Conservation (phyloP, 2,329 filamentous ascomycete genomes). For the Cytospora leucostoma region DNA sequence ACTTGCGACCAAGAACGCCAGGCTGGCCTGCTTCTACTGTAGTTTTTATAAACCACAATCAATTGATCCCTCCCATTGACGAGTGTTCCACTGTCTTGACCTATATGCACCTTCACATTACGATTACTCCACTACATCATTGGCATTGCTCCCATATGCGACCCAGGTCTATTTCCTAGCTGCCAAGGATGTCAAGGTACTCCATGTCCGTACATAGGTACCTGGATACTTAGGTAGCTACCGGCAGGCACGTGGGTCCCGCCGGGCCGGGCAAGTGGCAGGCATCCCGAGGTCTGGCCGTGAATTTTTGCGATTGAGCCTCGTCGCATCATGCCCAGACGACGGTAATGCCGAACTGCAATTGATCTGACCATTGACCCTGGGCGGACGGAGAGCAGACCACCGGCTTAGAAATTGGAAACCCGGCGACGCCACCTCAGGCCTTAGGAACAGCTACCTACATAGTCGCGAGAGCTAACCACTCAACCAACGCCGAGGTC, state of each 20-base stretch:
- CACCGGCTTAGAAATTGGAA: not conserved
- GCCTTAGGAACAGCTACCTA: not conserved
- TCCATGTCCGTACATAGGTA: not conserved
- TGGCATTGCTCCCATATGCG: not conserved
- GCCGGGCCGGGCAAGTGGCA: not conserved
- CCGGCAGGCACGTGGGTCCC: not conserved
- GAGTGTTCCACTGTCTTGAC: not conserved
- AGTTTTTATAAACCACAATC: not conserved
- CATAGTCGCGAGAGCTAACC: not conserved
- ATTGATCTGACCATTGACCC: not conserved
- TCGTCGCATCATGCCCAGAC: not conserved
- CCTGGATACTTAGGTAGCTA: not conserved
- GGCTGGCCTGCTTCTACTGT: not conserved
- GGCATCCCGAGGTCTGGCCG: not conserved
- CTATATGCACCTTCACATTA: not conserved
- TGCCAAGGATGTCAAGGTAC: not conserved
- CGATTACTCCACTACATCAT: not conserved
- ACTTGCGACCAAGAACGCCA: not conserved
- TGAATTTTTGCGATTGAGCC: conserved; percentile 2
- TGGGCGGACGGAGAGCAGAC: not conserved
- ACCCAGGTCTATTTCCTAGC: not conserved
- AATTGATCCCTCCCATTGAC: not conserved
- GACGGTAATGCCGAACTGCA: conserved; percentile 1
- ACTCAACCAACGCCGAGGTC: not conserved
- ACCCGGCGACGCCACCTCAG: not conserved